Conservation (phyloP, 2,329 filamentous ascomycete species). For the Ophiobolus disseminans region DNA sequence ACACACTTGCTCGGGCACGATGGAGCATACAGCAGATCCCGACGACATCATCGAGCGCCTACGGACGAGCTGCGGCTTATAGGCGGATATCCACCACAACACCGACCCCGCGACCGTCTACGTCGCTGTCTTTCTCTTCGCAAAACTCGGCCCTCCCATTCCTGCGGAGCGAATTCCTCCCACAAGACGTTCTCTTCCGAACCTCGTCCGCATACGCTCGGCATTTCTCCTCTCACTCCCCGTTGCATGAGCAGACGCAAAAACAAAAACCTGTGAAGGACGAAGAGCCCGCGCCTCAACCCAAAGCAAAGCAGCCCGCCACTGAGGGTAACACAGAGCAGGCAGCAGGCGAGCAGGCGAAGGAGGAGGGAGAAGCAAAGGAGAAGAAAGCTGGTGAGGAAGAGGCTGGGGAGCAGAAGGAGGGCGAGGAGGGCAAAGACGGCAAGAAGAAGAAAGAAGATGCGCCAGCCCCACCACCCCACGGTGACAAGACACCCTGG, state of each 20-base stretch:
- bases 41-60: slow-evolving; percentile 47
- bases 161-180: slow-evolving; percentile 54
- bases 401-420: slow-evolving; percentile 56
- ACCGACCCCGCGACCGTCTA: slow-evolving; percentile 25
- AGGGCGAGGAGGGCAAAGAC: slow-evolving; percentile 51
- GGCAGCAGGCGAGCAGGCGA: slow-evolving; percentile 46
- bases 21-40: slow-evolving; percentile 47
- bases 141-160: slow-evolving; percentile 42
- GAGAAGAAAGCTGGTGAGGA: slow-evolving; percentile 54
- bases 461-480: slow-evolving; percentile 85
- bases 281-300: slow-evolving; percentile 36
- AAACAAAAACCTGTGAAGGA: slow-evolving; percentile 44
- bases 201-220: slow-evolving; percentile 53
- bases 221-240: slow-evolving; percentile 53
- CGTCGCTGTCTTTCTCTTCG: slow-evolving; percentile 26
- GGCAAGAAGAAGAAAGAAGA: slow-evolving; percentile 71
- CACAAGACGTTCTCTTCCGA: slow-evolving; percentile 48
- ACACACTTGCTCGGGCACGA: slow-evolving; percentile 52
- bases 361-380: slow-evolving; percentile 54
- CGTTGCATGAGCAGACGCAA: slow-evolving; percentile 43
- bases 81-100: slow-evolving; percentile 53
- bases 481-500: slow-evolving; percentile 98
- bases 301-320: slow-evolving; percentile 52
- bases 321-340: slow-evolving; percentile 44
- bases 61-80: slow-evolving; percentile 57